phyloP scores from a whole-genome alignment of 192 early-diverging fungal genomes.

The Coemansia nantahalensis region DNA sequence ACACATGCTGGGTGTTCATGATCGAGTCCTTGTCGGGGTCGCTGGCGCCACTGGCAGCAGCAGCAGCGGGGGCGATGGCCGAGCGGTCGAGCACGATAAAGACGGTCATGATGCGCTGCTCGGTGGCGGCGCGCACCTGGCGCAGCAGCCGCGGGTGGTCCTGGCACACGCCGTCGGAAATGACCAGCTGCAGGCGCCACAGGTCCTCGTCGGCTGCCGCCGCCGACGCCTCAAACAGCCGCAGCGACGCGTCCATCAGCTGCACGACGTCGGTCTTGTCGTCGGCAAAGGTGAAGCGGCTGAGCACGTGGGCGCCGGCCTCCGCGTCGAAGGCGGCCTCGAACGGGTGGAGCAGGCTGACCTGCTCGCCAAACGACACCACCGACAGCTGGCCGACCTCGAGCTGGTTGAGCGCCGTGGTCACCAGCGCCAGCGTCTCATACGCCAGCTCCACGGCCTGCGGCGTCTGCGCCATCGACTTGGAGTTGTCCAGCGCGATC shows the following conservation, averaged over 20 bases:
- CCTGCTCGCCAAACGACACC: slow-evolving; percentile 85
- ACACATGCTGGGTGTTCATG: slow-evolving; percentile 85
- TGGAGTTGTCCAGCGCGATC: slow-evolving; percentile 96
- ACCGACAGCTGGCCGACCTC: slow-evolving; percentile 94
- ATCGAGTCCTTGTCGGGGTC: slow-evolving; percentile 66
- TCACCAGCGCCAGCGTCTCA: slow-evolving; percentile 90
- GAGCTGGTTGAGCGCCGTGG: slow-evolving; percentile 88
- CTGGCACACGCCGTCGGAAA: slow-evolving; percentile 97
- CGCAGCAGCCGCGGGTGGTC: slow-evolving; percentile 82
- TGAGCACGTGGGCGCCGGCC: slow-evolving; percentile 86
- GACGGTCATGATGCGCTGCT: slow-evolving; percentile 88
- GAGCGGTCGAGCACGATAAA: slow-evolving; percentile 89
- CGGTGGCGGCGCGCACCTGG: slow-evolving; percentile 82
- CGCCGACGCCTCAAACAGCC: slow-evolving; percentile 65
- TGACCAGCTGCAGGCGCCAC: slow-evolving; percentile 95
- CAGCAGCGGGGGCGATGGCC: slow-evolving; percentile 18
- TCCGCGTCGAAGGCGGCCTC: slow-evolving; percentile 87
- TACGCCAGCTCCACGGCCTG: slow-evolving; percentile 83
- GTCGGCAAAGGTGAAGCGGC: slow-evolving; percentile 89
- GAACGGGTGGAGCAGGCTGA: slow-evolving; percentile 91
- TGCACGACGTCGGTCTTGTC: slow-evolving; percentile 81
- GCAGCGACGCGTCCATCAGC: slow-evolving; percentile 83
- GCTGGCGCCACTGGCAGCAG: slow-evolving; percentile 3
- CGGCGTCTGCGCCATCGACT: slow-evolving; percentile 87
- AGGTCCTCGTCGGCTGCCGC: slow-evolving; percentile 59